Evolutionary conservation across 306 rosid genomes (phyloP), one percentile per base, ranked within the genome.

Genomic region (Echinosophora koreensis): DNA sequence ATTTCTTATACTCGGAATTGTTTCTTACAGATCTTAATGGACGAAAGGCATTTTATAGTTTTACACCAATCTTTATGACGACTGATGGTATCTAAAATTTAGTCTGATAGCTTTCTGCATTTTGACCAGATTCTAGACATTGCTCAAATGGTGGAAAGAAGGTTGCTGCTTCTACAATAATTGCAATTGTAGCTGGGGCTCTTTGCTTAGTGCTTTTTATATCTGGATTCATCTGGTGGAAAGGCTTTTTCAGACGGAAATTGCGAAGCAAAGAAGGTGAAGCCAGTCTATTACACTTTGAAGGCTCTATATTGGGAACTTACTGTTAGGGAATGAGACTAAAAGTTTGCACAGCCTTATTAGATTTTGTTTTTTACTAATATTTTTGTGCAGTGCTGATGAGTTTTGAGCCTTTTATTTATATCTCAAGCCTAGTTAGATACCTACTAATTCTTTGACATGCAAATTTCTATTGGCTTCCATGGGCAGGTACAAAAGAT

Each of bases 151-250:
- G 80, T 69, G 83, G 74, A 69, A 49, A 80, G 80, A 86, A 61
- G 32, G 46, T 76, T 63, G 73, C 50, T 39, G 71, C 69, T 84
- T 60, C 8, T 44, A 63, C 78, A 46, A 69, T 74, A 22, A 18
- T 54, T 61, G 92, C 88, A 34, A 74, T 76, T 41, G 70, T 76
- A 51, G 60, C 63, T 35, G 92, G 90, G 70, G 80, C 70, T 57
- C 77, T 86, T n/a, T 83, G 81, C 82, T 28, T 87, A 6, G 38
- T 80, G 35, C 68, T 86, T 74, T 22, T 82, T 15, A n/a, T 81
- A 13, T 55, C 81, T 0, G 93, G 91, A 68, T 77, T 91, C 79
- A 81, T 85, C 66, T 74, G 88, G 85, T 86, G 93, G 89, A 87
- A 79, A 80, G 80, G 86, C 58, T 65, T 39, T 80, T 73, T 85